Conservation (phyloP, 2,329 filamentous ascomycete species). For the Paraphaeosphaeria minitans region DNA sequence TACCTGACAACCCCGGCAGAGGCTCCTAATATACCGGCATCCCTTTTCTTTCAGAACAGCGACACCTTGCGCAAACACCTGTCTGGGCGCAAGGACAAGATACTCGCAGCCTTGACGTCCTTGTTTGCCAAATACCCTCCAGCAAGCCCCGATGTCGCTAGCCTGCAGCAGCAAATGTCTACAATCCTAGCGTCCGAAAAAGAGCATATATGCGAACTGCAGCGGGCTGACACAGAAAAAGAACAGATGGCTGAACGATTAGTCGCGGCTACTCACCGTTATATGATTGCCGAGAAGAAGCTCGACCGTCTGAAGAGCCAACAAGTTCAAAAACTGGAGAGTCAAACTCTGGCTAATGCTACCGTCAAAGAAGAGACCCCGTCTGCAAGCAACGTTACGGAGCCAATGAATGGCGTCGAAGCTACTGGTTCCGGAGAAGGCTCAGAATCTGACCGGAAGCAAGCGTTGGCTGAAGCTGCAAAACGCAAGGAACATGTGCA, state of each 20-base stretch:
- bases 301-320: constrained; percentile 86
- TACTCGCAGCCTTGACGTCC: constrained; percentile 73
- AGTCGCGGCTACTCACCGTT: constrained; percentile 85
- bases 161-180: constrained; percentile 76
- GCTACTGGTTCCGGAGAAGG: constrained; percentile 65
- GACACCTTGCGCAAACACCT: constrained; percentile 78
- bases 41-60: constrained; percentile 61
- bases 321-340: constrained; percentile 89
- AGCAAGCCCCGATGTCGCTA: constrained; percentile 69
- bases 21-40: constrained; percentile 54
- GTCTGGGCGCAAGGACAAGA: constrained; percentile 73
- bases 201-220: constrained; percentile 74
- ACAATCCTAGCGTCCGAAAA: constrained; percentile 82
- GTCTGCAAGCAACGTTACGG: constrained; percentile 56
- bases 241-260: constrained; percentile 84
- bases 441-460: constrained; percentile 75
- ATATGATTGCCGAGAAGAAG: constrained; percentile 94
- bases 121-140: constrained; percentile 62
- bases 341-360: constrained; percentile 65
- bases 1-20: constrained; percentile 24
- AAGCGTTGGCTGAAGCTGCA: constrained; percentile 73
- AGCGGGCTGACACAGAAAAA: constrained; percentile 77
- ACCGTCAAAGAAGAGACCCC: constrained; percentile 45
- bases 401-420: constrained; percentile 63
- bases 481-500: constrained; percentile 92